Evolutionary conservation across 2,329 filamentous ascomycete genomes (phyloP).

Genomic region (Sphaerulina populicola): DNA sequence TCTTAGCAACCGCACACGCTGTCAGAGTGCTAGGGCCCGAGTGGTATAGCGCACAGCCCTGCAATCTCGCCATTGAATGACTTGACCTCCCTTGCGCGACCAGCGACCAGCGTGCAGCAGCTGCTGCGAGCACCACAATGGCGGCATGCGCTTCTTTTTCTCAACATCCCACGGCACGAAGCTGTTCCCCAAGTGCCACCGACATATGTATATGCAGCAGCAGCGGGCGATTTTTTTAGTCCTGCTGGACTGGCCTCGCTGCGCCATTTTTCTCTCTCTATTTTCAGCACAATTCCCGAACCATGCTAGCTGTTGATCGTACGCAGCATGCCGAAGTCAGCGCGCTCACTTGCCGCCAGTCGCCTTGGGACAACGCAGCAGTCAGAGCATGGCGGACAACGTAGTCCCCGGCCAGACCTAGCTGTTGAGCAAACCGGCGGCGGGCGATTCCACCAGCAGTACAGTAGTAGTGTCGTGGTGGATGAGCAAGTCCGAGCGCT

Average conservation of each 20-base stretch:
- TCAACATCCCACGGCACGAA: constrained; percentile 10
- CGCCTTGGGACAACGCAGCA: constrained; percentile 2
- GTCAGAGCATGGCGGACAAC: constrained; percentile 13
- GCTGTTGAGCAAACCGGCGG: constrained; percentile 10
- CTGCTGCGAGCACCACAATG: constrained; percentile 10
- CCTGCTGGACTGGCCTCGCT: constrained; percentile 10
- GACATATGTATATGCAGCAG: constrained; percentile 1
- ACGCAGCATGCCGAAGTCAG: constrained; percentile 17
- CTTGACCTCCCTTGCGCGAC: constrained; percentile 9
- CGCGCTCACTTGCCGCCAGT: constrained; percentile 13
- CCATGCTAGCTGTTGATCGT: constrained; percentile 18
- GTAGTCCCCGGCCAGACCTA: constrained; percentile 6
- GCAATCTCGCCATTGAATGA: constrained; percentile 12
- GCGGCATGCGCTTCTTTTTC: constrained; percentile 3
- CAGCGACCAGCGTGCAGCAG: constrained; percentile 10
- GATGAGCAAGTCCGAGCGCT: not conserved
- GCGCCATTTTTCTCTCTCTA: not conserved
- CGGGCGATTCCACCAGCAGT: not conserved
- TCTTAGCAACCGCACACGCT: not conserved
- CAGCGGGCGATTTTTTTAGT: constrained; percentile 7
- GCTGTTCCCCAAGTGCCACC: constrained; percentile 16
- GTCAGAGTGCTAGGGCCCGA: not conserved
- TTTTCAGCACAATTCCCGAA: constrained; percentile 14
- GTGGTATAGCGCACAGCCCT: constrained; percentile 7
- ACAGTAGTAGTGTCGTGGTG: not conserved